Conservation (phyloP, 768 basidiomycete genomes). For the Podaxis pistillaris region DNA sequence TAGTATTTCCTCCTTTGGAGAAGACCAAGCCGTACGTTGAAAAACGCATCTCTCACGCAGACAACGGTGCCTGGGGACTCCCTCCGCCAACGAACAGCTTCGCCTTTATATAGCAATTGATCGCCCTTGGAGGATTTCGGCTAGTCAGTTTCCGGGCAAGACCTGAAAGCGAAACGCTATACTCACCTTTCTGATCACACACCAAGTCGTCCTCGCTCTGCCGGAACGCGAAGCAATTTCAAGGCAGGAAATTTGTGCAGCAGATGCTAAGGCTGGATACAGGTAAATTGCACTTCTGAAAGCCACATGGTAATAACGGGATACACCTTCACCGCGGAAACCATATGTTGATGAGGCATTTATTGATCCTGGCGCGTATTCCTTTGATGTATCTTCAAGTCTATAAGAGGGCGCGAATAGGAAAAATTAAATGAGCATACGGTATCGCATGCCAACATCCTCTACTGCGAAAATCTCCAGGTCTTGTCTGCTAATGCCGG, state of each 20-base stretch:
- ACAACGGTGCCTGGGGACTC: constrained; percentile 79
- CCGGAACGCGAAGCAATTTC: constrained; percentile 81
- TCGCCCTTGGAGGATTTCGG: constrained; percentile 47
- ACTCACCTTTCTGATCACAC: constrained; percentile 73
- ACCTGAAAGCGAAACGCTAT: neutral
- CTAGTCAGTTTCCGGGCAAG: neutral
- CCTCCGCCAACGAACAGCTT: constrained; percentile 72
- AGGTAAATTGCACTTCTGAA: neutral
- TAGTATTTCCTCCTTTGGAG: constrained; percentile 1
- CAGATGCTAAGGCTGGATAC: constrained; percentile 76
- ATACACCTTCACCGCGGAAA: constrained; percentile 88
- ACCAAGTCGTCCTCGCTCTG: constrained; percentile 64
- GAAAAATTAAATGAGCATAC: constrained; percentile 42
- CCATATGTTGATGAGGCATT: constrained; percentile 70
- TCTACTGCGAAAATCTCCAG: constrained; percentile 53
- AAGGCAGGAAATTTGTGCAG: constrained; percentile 73
- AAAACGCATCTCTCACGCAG: constrained; percentile 85
- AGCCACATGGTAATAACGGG: neutral
- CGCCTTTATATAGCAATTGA: constrained; percentile 64
- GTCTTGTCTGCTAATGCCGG: constrained; percentile 65
- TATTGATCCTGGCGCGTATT: constrained; percentile 49
- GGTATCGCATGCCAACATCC: constrained; percentile 59
- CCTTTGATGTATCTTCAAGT: constrained; percentile 69
- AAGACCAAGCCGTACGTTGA: constrained; percentile 54
- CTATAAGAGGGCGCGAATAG: neutral